Base-by-base conservation (phyloP, 2,329 filamentous ascomycete species). In the Metarhizium guizhouense region DNA sequence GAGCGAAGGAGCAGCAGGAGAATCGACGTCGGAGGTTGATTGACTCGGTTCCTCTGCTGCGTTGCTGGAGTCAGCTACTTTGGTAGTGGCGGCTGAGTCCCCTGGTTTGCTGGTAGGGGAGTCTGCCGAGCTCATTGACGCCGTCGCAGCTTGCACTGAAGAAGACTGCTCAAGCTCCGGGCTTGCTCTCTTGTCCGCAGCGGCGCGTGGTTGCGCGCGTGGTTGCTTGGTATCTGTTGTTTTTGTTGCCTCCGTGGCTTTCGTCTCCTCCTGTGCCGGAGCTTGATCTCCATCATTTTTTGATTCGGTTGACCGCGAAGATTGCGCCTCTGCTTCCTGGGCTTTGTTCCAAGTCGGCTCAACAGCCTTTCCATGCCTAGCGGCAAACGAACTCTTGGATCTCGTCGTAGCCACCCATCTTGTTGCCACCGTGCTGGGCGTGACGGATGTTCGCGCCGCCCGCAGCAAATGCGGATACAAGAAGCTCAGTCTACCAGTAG, bases 401-500 rank as follows among this genome's bases (percentile, higher is more conserved):
- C 73, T 69, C 54, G 77, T 69, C 14, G 60, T 64, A 49, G 56
- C 74, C 69, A 62, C 72, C 67, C 56, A 55, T 55, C 56, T 56
- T 6, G 51, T 32, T 7, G 51, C 29, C 8, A 47, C 40, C 7
- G 51, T n/a, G 18, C 48, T 51, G 18, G 34, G 34, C 2, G 18
- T 36, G 30, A 47, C 43, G 29, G 30, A 32, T 3, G 51, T 43
- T 51, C 59, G 54, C 59, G 75, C 60, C 16, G 77, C 74, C 54
- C 84, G 82, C 68, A 86, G 81, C 54, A 88, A 70, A 61, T 84
- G 82, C 49, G 86, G 85, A 62, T 87, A 88, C 18, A 89, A 74
- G 64, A 88, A 88, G 16, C 82, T 81, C 57, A 89, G 74, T 64
- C 85, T 78, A 58, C 76, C 73, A 29, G 80, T 76, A 59, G 84